Evolutionary conservation across 495 filamentous ascomycete genomes (phyloP), one percentile per base, ranked within the genome.

Genomic region (Chlorociboria aeruginascens): DNA sequence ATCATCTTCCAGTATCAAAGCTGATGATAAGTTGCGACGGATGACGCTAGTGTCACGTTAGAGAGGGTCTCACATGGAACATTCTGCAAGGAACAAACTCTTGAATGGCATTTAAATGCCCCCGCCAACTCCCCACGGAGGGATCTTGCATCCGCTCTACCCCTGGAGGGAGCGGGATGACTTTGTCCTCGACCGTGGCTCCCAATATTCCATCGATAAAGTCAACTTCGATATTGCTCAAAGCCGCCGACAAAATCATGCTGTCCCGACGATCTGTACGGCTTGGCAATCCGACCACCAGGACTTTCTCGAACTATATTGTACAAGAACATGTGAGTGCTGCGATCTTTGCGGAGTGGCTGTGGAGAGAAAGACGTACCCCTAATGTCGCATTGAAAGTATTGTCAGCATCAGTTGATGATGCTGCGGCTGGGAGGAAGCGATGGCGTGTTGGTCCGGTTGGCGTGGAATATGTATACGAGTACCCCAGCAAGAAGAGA

Each of bases 191-290:
- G 0, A 78, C 56, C 3, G 66, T 57, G 7, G 59, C 56, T 0
- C 74, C 73, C 8, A 56, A 40, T 0, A 76, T 64, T 0, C 77
- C 80, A 34, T 74, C 64, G 11, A 82, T 59, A 59, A 73, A 78
- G 1, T 75, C 72, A 2, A 80, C 58, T 6, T 66, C 63, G 16
- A 85, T 61, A 9, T 69, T 68, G 9, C 64, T 71, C 1, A 76
- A 54, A 1, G 69, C 70, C 3, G 78, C 71, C 1, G 72, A 67
- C 2, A 81, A 59, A 2, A 64, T 61, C 43, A 83, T 66, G 8
- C 69, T 74, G 66, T 85, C 78, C 17, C 76, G 73, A 29, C 79
- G 76, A 51, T 85, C 81, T 7, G 72, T 71, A 14, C 81, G 68
- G 16, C 68, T 65, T 4, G 74, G 72, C 29, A 85, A 63, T 40